Evolutionary conservation across 2,329 filamentous ascomycete genomes (phyloP), one percentile per base, ranked within the genome.

Genomic region (Bimuria novae-zelandiae): DNA sequence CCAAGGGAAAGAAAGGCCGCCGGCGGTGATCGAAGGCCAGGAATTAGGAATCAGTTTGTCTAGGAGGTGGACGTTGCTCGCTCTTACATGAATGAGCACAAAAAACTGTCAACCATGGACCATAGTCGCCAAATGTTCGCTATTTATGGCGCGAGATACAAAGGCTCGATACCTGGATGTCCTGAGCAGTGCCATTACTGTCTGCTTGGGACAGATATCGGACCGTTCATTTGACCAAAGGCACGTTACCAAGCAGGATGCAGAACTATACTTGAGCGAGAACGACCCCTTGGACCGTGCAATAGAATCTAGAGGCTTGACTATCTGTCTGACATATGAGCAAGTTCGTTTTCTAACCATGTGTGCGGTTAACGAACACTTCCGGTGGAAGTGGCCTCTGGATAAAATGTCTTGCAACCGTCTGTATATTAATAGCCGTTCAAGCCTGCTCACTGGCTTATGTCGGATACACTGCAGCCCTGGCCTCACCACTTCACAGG

Each of bases 371-470:
- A 40, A 32, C 27, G 33, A 46, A 8, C 29, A 33, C 40, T 23
- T 22, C 54, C 49, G 51, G 50, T 44, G 37, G 36, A 33, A 43
- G n/a, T 45, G 29, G 42, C 32, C 7, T 39, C 14, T 36, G 25
- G 42, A 42, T 49, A 33, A 49, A 49, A 17, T 32, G 27, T 19
- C 25, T 25, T 33, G 35, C 39, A 27, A 25, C 36, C 39, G 17
- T 30, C 21, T 42, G 36, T 27, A 49, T 23, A 49, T 41, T 35
- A 42, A 36, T 3, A 14, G 21, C 37, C 36, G 23, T 14, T 23
- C 17, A 1, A 49, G 8, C 33, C 21, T 17, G 33, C 25, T 51
- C 52, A 21, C 23, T 42, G 19, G 45, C 30, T 40, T 37, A 47
- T 22, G 45, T 14, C 30, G 17, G 45, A n/a, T 49, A 32, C 23